phyloP scores from a whole-genome alignment of 2,329 filamentous ascomycete species.

The Stagonosporopsis cucurbitacearum region DNA sequence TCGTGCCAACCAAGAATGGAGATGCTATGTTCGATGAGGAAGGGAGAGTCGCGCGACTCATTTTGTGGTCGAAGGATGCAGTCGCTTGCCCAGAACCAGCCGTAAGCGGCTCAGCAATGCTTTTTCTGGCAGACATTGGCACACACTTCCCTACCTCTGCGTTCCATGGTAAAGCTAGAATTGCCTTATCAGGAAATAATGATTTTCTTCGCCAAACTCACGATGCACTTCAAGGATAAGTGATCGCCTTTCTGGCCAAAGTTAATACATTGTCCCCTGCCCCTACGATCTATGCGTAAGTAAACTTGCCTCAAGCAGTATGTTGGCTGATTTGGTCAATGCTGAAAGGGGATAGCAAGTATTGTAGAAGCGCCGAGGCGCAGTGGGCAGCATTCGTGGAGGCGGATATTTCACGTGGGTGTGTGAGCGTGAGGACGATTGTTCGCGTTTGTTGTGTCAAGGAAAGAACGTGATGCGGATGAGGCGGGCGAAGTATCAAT shows the following conservation, averaged over 20 bases:
- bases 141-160: constrained; percentile 10
- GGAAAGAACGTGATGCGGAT: too few species aligned
- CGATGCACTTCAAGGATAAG: neutral
- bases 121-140: constrained; percentile 3
- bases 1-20: too few species aligned
- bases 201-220: neutral
- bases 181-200: neutral
- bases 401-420: neutral
- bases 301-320: neutral
- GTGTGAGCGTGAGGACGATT: neutral
- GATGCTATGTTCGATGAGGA: neutral
- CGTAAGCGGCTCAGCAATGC: neutral
- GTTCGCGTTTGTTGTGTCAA: neutral
- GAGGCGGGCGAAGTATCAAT: too few species aligned
- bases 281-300: neutral
- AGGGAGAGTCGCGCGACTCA: neutral
- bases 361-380: neutral
- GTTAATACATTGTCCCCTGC: neutral
- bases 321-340: neutral
- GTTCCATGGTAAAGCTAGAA: neutral
- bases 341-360: neutral
- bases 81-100: neutral
- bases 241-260: neutral
- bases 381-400: neutral
- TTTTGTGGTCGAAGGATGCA: neutral